Evolutionary conservation across 352 stramenopile species (phyloP), one percentile per base, ranked within the genome.

Genomic region (Phytopythium chamaehyphon): DNA sequence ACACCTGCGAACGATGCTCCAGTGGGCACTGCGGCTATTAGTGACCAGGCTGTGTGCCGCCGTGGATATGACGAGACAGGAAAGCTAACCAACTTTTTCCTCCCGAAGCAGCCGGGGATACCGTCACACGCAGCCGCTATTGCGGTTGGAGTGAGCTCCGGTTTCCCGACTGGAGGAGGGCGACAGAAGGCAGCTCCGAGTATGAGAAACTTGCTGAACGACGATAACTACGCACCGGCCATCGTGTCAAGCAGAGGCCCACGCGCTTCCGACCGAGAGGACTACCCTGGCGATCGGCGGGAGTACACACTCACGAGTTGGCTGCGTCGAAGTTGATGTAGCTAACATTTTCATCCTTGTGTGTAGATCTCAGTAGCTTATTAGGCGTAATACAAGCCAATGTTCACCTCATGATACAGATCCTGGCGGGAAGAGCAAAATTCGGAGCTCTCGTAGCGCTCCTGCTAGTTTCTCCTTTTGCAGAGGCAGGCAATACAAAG

Each of bases 51-150:
- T 0, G 60, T 88, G 8, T 86, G 73, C 18, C 76, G 80, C 39
- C 67, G 77, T 47, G 80, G 77, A 6, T 88, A 88, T 51, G 80
- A 88, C 38, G 77, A 88, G 60, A 88, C 80, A 0, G 80, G 80
- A 31, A 88, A 88, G 57, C 58, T 90, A 28, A 88, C 80, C 16
- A 88, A 80, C 50, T 88, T 83, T 58, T 88, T 88, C 50, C 52
- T 86, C 23, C 73, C 77, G 21, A 83, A 85, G 35, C 66, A 88
- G 22, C 48, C 43, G 11, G 19, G 23, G 15, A 24, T 22, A 16
- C 19, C 52, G 24, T 51, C 26, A 6, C 36, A n/a, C 9, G 38
- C 38, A 35, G 23, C 37, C 6, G 7, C 26, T 10, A 14, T 9
- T 43, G 23, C 35, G 12, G 11, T 42, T 0, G 24, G n/a, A n/a